A percentile compares a stretch with the other conserved stretches of the same genome.
Conservation (phyloP, 2,329 filamentous ascomycete species). For the Thermoascus crustaceus region DNA sequence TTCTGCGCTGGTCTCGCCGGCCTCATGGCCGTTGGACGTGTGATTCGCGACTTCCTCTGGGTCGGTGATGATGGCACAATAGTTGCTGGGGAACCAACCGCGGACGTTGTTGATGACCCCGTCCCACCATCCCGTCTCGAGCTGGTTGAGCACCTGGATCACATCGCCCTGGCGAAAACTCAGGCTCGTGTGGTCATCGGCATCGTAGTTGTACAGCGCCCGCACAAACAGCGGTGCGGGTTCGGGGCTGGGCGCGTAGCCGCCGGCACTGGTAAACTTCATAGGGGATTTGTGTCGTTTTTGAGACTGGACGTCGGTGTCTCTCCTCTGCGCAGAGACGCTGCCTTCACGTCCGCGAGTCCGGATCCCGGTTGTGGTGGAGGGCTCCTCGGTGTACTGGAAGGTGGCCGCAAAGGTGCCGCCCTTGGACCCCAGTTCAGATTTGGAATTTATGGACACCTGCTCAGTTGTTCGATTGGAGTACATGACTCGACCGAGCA, state of each 20-base stretch:
- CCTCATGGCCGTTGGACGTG: conserved; percentile 46
- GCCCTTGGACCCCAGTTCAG: conserved; percentile 27
- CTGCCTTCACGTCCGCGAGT: conserved; percentile 25
- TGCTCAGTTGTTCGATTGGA: conserved; percentile 24
- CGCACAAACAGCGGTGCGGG: conserved; percentile 68
- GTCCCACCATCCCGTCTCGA: conserved; percentile 99
- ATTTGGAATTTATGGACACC: conserved; percentile 24
- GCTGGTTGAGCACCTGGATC: conserved; percentile 95
- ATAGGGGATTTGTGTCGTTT: conserved; percentile 21
- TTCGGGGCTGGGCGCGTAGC: conserved; percentile 31
- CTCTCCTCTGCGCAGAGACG: conserved; percentile 18
- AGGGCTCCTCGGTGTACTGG: conserved; percentile 35
- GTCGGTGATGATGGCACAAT: conserved; percentile 78
- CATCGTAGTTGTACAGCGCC: conserved; percentile 95
- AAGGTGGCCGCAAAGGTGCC: conserved; percentile 34
- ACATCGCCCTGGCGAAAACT: conserved; percentile 96
- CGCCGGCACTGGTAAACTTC: conserved; percentile 20
- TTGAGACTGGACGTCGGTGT: conserved; percentile 15
- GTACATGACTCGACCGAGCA: conserved; percentile 20
- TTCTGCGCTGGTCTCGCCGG: conserved; percentile 45
- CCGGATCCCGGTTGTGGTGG: conserved; percentile 20
- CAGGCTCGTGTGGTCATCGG: conserved; percentile 91
- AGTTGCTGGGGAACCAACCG: conserved; percentile 99
- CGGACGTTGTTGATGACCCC: conserved; percentile 93
- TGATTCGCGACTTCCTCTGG: conserved; percentile 63